Evolutionary conservation across 148 eudicot genomes (phyloP).

Genomic region (Drosera capensis): DNA sequence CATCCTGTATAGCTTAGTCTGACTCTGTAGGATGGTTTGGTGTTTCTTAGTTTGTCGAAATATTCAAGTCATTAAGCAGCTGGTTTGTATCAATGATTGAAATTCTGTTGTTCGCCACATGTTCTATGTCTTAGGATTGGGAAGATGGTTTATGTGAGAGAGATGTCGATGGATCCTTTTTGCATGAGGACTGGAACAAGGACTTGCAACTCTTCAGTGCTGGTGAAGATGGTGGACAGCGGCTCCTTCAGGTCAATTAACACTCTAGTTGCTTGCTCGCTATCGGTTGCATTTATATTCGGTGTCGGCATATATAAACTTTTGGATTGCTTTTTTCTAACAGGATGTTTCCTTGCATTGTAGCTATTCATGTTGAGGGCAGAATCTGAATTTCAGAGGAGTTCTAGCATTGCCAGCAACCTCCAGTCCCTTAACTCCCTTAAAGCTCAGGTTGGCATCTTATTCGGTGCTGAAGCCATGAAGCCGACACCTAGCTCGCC

Average conservation of each 20-base stretch:
- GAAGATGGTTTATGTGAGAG: conserved; percentile 87
- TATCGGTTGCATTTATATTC: background rate
- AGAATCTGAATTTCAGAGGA: conserved; percentile 66
- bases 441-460: conserved; percentile 30
- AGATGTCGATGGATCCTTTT: conserved; percentile 89
- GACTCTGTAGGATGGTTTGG: too few species aligned
- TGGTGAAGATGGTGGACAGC: conserved; percentile 84
- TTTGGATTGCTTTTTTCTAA: background rate
- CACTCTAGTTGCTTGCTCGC: background rate
- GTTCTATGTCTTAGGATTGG: too few species aligned
- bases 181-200: conserved; percentile 88
- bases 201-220: conserved; percentile 71
- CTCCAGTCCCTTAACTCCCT: conserved; percentile 41
- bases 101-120: too few species aligned
- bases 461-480: conserved; percentile 42
- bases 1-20: too few species aligned
- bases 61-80: background rate
- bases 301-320: background rate
- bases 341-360: conserved; percentile 5
- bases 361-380: conserved; percentile 89
- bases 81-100: background rate
- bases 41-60: too few species aligned
- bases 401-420: conserved; percentile 38
- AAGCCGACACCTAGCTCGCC: conserved; percentile 19
- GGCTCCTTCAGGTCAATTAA: conserved; percentile 64